These are phyloP conservation scores for Pseudocercospora fuligena DNA, from an alignment of 2,329 filamentous ascomycete species.

Conservation along the genomic window DNA sequence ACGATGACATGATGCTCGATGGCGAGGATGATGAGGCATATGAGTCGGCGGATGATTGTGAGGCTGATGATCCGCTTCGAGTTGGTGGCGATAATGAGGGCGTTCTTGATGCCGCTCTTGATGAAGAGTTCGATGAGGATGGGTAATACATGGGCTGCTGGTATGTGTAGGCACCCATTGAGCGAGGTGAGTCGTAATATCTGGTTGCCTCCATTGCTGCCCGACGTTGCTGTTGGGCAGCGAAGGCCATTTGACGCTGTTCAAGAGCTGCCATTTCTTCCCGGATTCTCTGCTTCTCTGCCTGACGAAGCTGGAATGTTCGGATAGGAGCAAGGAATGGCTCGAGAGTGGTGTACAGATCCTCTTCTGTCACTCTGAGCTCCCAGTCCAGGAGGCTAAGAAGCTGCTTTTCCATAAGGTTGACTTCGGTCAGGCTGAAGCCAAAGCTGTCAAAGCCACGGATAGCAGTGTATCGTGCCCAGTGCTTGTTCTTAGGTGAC, in stretches of 20 bases:
- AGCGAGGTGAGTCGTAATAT: conserved; percentile 46
- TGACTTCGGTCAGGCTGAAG: conserved; percentile 94
- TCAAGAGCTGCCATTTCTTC: conserved; percentile 43
- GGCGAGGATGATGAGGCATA: conserved; percentile 40
- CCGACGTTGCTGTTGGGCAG: conserved; percentile 44
- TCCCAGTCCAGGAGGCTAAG: conserved; percentile 96
- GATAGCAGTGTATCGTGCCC: conserved; percentile 89
- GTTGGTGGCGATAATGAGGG: conserved; percentile 56
- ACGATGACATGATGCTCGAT: conserved; percentile 42
- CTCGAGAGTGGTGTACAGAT: conserved; percentile 86
- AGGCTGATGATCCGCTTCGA: conserved; percentile 44
- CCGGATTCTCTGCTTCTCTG: conserved; percentile 56
- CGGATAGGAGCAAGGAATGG: conserved; percentile 87
- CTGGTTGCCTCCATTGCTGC: conserved; percentile 34
- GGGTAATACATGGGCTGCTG: conserved; percentile 36
- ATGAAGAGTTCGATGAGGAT: conserved; percentile 34
- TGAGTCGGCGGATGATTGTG: conserved; percentile 42
- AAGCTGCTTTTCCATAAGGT: conserved; percentile 99
- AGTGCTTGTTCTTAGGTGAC: conserved; percentile 99
- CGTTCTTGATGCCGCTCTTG: conserved; percentile 48
- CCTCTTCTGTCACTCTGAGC: conserved; percentile 79
- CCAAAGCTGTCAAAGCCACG: conserved; percentile 76
- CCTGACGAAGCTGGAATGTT: conserved; percentile 57
- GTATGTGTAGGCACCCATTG: conserved; percentile 34
- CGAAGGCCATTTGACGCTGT: conserved; percentile 42